These are phyloP conservation scores for Phyllosticta ampelicida DNA, from an alignment of 2,329 filamentous ascomycete species.

Conservation along the genomic window DNA sequence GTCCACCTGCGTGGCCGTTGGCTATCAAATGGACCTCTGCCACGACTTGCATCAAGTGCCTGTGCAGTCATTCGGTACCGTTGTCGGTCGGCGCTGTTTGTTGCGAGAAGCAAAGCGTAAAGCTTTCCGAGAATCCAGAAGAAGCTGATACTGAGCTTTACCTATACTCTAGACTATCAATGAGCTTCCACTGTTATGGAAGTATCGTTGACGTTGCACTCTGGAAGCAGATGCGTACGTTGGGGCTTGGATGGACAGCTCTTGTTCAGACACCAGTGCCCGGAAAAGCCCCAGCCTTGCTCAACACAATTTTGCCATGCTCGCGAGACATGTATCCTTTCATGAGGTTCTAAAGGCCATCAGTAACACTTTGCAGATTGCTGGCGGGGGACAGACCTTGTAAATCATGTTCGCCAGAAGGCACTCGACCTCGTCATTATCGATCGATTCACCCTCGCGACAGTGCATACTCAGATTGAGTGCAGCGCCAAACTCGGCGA, in stretches of 20 bases:
- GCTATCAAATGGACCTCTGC: too few species aligned
- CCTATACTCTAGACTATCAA: too few species aligned
- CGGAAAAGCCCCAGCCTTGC: slow-evolving; percentile 87
- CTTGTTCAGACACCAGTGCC: slow-evolving; percentile 55
- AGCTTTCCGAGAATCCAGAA: too few species aligned
- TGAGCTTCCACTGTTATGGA: too few species aligned
- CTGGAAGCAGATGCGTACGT: background rate
- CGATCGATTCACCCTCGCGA: slow-evolving; percentile 48
- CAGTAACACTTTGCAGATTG: slow-evolving; percentile 10
- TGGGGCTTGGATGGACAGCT: background rate
- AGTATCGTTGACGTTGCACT: background rate
- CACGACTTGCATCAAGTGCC: too few species aligned
- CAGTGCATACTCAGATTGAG: slow-evolving; percentile 59
- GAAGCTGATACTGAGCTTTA: too few species aligned
- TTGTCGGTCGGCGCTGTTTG: too few species aligned
- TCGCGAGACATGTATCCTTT: slow-evolving; percentile 97
- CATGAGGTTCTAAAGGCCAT: slow-evolving; percentile 62
- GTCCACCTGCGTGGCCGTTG: too few species aligned
- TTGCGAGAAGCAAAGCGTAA: too few species aligned
- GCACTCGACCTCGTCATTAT: slow-evolving; percentile 91
- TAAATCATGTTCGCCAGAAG: slow-evolving; percentile 94
- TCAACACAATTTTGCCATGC: slow-evolving; percentile 79
- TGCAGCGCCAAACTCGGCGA: slow-evolving; percentile 76
- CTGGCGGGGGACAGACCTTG: slow-evolving; percentile 54
- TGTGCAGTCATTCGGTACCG: too few species aligned